Percentiles rank a stretch among this genome's conserved stretches.
Evolutionary conservation across 1,139 yeast genomes (phyloP).

Genomic region (Geotrichum candidum): DNA sequence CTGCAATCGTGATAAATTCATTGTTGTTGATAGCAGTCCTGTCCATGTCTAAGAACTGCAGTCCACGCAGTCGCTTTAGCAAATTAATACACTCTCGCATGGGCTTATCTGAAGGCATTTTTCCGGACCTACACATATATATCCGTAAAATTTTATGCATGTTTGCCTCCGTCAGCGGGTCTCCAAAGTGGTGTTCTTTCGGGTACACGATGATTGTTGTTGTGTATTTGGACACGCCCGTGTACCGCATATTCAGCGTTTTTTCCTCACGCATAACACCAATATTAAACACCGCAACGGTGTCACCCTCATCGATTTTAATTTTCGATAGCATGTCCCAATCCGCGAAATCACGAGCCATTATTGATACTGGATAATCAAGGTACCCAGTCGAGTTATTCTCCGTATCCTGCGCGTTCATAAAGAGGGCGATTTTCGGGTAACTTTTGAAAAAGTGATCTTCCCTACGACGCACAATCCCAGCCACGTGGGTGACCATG

Average conservation of each 20-base stretch:
- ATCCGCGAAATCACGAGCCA: neutral
- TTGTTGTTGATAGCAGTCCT: neutral
- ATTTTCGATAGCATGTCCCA: neutral
- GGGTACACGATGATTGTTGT: slow-evolving; percentile 1
- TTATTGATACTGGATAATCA: slow-evolving; percentile 8
- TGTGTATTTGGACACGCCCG: neutral
- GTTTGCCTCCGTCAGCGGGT: neutral
- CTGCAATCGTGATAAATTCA: slow-evolving; percentile 1
- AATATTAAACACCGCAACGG: neutral
- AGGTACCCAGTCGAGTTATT: slow-evolving; percentile 1
- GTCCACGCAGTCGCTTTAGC: slow-evolving; percentile 4
- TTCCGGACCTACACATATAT: neutral
- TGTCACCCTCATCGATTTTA: slow-evolving; percentile 8
- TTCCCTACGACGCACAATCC: slow-evolving; percentile 6
- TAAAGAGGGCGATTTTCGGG: neutral
- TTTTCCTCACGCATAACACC: neutral
- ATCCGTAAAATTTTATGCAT: neutral
- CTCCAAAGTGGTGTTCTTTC: neutral
- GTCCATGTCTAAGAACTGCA: neutral
- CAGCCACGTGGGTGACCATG: slow-evolving; percentile 3
- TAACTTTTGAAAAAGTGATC: neutral
- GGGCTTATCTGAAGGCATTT: neutral
- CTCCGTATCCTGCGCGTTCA: slow-evolving; percentile 8
- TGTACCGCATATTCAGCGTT: neutral
- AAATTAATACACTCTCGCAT: neutral